These are phyloP conservation scores for Globisporangium abappressorium DNA, from an alignment of 352 stramenopile species.

Conservation along the genomic window DNA sequence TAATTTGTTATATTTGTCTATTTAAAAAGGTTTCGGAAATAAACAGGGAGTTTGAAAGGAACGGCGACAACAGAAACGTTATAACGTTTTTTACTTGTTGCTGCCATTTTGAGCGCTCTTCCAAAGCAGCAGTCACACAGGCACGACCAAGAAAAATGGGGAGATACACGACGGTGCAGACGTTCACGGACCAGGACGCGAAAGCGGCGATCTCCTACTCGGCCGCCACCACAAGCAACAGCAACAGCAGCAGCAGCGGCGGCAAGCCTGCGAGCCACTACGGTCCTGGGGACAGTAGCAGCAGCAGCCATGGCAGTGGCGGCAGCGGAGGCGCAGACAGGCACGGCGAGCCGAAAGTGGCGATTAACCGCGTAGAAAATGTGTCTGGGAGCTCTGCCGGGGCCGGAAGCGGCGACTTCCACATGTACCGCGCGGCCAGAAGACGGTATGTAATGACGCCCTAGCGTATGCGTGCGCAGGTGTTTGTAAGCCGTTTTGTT, in stretches of 20 bases:
- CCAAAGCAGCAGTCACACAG: neutral
- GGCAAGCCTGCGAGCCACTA: conserved; percentile 11
- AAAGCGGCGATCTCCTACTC: conserved; percentile 68
- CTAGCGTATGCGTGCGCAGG: neutral
- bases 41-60: too few species aligned
- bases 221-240: conserved; percentile 17
- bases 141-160: conserved; percentile 36
- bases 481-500: neutral
- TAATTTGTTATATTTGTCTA: too few species aligned
- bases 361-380: conserved; percentile 90
- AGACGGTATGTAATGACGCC: conserved; percentile 40
- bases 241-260: neutral
- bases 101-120: too few species aligned
- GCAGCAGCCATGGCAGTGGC: neutral
- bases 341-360: conserved; percentile 35
- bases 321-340: conserved; percentile 7
- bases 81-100: too few species aligned
- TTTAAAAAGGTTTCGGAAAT: neutral
- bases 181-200: conserved; percentile 79
- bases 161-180: conserved; percentile 81
- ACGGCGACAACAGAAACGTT: too few species aligned
- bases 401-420: conserved; percentile 94
- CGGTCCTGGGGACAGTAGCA: conserved; percentile 10
- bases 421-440: conserved; percentile 94
- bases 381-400: conserved; percentile 93